phyloP scores from a whole-genome alignment of 805 yeast species.

The Zygoascus biomembranicola region DNA sequence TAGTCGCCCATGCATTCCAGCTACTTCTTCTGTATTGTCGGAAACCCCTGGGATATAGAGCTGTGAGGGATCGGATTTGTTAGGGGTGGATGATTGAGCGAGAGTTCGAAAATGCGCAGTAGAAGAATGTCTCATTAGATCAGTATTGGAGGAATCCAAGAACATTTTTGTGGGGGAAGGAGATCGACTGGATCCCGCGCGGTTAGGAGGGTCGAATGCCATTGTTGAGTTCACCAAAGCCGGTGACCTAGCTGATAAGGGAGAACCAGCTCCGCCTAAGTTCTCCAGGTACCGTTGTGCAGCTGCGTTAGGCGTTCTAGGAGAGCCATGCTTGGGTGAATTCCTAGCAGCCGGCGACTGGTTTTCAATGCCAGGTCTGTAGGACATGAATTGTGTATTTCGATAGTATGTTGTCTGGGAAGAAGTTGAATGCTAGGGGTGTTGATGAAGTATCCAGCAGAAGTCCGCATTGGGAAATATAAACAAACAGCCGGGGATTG shows the following conservation, averaged over 20 bases:
- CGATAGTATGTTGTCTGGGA: neutral
- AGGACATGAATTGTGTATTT: neutral
- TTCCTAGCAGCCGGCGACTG: slow-evolving; percentile 7
- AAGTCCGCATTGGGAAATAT: neutral
- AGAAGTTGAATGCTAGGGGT: neutral
- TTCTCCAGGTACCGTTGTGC: slow-evolving; percentile 18
- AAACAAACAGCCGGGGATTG: neutral
- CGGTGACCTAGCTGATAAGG: slow-evolving; percentile 14
- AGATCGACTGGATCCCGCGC: slow-evolving; percentile 3
- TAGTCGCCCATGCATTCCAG: slow-evolving; percentile 27
- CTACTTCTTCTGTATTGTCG: slow-evolving; percentile 24
- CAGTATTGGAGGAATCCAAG: neutral
- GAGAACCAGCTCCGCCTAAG: slow-evolving; percentile 5
- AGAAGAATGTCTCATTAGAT: slow-evolving; percentile 1
- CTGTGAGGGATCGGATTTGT: slow-evolving; percentile 3
- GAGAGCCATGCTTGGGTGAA: neutral
- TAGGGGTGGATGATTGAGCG: slow-evolving; percentile 8
- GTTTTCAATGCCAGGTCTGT: slow-evolving; percentile 2
- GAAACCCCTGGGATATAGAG: slow-evolving; percentile 24
- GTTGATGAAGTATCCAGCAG: neutral
- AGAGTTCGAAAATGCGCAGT: slow-evolving; percentile 20
- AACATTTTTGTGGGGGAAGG: slow-evolving; percentile 11
- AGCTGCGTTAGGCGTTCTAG: slow-evolving; percentile 6
- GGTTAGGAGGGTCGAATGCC: neutral
- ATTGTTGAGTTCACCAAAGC: slow-evolving; percentile 12